Base-by-base conservation (phyloP, 2,329 filamentous ascomycete species). In the Ambrosiella cleistominuta region DNA sequence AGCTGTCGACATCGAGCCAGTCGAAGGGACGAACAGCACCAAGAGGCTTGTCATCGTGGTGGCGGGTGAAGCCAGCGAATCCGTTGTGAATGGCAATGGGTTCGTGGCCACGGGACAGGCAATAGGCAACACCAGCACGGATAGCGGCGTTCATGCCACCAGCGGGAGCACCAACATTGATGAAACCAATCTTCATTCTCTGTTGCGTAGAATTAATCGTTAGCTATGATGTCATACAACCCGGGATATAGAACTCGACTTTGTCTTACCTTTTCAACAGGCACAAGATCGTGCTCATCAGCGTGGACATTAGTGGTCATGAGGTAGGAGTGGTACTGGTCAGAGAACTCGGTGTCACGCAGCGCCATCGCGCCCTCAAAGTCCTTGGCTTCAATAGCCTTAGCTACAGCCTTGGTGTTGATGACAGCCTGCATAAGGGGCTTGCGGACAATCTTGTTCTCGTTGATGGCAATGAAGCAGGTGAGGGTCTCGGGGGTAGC, bases 131-230 rank as follows among this genome's bases (percentile, higher is more conserved):
- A 12, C 88, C 91, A 37, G 88, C 91, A 64, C 93, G 83, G 17
- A 94, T 93, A 47, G 93, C 93, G 36, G 91, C 90, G 71, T 98
- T 98, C 87, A 98, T 97, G 65, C 93, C 93, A 70, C 93, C 93
- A 37, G 93, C 93, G 7, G 93, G 93, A 11, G 93, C 93, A 66
- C 93, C 93, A 27, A 97, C 90, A 66, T 97, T 94, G 70, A 98
- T 88, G 66, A 98, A 95, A 54, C 88, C 93, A 66, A 98, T 87
- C 63, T 82, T 83, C 87, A 97, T 89, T 64, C 84, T 82, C 86
- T 90, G 62, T 13, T 27, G 42, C 15, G 3, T 17, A 42, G 44
- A 6, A 39, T 64, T 74, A 11, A 42, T 36, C 38, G 39, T 54
- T 54, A 13, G 40, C 39, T 60, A 74, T 39, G 45, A 9, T 36